Evolutionary conservation across 768 basidiomycete genomes (phyloP).

Genomic region (Symmetrospora coprosmae): DNA sequence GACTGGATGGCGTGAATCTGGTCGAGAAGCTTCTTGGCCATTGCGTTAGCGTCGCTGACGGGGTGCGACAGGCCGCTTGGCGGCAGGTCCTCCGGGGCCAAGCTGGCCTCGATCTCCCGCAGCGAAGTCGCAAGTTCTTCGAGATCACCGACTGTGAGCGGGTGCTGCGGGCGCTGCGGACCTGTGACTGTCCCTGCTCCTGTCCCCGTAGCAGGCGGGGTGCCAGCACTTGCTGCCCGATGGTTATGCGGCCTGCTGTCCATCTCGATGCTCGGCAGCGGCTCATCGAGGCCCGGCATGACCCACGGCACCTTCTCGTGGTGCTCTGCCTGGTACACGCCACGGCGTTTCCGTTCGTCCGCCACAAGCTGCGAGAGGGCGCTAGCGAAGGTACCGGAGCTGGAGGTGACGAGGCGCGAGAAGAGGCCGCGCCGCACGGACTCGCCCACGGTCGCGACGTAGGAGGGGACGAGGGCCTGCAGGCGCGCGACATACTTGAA

Average conservation of each 20-base stretch:
- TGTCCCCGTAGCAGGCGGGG: too few species aligned
- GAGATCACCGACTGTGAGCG: background rate
- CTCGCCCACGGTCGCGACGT: constrained; percentile 79
- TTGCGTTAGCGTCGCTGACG: constrained; percentile 48
- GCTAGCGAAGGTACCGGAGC: constrained; percentile 66
- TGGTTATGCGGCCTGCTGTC: constrained; percentile 41
- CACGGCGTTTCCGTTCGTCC: constrained; percentile 65
- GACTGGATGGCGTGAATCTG: constrained; percentile 68
- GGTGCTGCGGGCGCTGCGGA: constrained; percentile 47
- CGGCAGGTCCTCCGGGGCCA: constrained; percentile 24
- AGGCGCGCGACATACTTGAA: constrained; percentile 83
- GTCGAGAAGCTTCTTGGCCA: constrained; percentile 54
- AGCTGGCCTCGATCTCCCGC: constrained; percentile 27
- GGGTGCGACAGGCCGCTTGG: constrained; percentile 37
- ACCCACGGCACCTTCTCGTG: constrained; percentile 79
- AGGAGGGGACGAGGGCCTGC: constrained; percentile 79
- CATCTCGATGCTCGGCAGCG: constrained; percentile 48
- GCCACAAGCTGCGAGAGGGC: constrained; percentile 71
- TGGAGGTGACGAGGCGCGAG: constrained; percentile 56
- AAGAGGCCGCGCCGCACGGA: constrained; percentile 83
- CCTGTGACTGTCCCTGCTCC: too few species aligned
- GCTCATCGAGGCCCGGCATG: constrained; percentile 47
- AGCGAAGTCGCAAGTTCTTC: constrained; percentile 32
- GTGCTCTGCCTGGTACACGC: constrained; percentile 69
- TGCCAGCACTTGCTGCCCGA: background rate